Evolutionary conservation across 805 yeast genomes (phyloP), one percentile per base, ranked within the genome.

Genomic region (Yarrowia divulgata): DNA sequence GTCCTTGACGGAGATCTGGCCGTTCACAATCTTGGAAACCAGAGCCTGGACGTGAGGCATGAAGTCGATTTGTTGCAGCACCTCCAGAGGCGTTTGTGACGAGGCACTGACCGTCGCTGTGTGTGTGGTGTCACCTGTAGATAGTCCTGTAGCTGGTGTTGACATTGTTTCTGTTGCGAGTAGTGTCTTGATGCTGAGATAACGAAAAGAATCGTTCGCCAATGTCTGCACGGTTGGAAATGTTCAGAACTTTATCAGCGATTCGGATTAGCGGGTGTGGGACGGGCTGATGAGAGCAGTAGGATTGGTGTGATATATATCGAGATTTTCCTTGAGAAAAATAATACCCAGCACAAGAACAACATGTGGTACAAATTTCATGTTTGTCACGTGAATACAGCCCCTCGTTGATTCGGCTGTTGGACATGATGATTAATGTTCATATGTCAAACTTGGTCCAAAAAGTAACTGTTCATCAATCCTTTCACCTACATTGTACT

Each of bases 41-140:
- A 75, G 62, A 12, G 73, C 72, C 49, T 71, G 69, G 18, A 75
- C 75, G 69, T 72, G 71, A 3, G 75, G 76, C 66, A 75, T 67
- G 39, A 75, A 72, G 50, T 75, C 77, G 50, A 75, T 70, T 57
- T 74, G 72, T 50, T 71, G 68, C 32, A 74, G 37, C 29, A 39
- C 40, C 43, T 68, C 70, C 23, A 73, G 45, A 3, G 71, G 66
- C 13, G 71, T 46, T 18, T 62, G 66, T 23, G 68, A 37, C 46
- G 57, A 6, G 14, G 57, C 46, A 13, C 48, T 48, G n/a, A 37
- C 57, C 37, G 55, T 48, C 1, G 68, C 46, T 16, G 68, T 63
- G n/a, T 63, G 45, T 48, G 57, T 49, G 8, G 57, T 49, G 14
- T 63, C 57, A 37, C 57, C 57, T n/a, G 57, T 48, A 35, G 68